phyloP scores from a whole-genome alignment of 1,139 yeast genomes.

The Sugiyamaella grinbergsii region DNA sequence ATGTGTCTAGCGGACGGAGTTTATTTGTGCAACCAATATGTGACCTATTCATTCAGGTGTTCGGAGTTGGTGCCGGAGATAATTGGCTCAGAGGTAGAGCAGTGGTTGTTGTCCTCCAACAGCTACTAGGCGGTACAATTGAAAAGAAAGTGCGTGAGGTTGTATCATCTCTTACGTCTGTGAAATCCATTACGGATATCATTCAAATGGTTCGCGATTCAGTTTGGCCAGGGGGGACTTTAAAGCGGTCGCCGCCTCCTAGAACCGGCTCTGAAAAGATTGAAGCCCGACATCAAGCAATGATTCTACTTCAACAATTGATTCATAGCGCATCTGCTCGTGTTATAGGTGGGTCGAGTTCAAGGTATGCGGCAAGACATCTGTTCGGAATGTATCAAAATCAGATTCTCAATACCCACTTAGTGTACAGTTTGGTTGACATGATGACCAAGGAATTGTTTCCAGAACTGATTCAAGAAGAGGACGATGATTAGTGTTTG shows the following conservation, averaged over 20 bases:
- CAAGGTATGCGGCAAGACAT: conserved; percentile 62
- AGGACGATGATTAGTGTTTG: not conserved
- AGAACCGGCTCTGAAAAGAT: conserved; percentile 57
- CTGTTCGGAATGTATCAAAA: conserved; percentile 74
- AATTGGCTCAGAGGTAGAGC: conserved; percentile 86
- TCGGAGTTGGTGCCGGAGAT: conserved; percentile 65
- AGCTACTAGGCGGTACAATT: conserved; percentile 82
- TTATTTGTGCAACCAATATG: conserved; percentile 80
- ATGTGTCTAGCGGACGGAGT: conserved; percentile 1
- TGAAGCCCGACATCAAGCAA: conserved; percentile 61
- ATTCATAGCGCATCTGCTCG: conserved; percentile 69
- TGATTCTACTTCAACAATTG: conserved; percentile 55
- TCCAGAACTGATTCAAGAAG: conserved; percentile 22
- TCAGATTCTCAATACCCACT: conserved; percentile 65
- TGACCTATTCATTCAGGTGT: conserved; percentile 69
- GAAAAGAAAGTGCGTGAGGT: conserved; percentile 67
- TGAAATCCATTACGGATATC: conserved; percentile 53
- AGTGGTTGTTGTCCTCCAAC: conserved; percentile 76
- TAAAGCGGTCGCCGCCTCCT: conserved; percentile 34
- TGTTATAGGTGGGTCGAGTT: conserved; percentile 69
- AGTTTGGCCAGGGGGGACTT: conserved; percentile 65
- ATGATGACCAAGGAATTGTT: conserved; percentile 50
- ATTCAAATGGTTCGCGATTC: conserved; percentile 49
- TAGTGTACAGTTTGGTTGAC: conserved; percentile 61
- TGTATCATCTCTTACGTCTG: conserved; percentile 49